Evolutionary conservation across 1,284 basidiomycete species (phyloP).

Genomic region (Leccinum pallidistipes): DNA sequence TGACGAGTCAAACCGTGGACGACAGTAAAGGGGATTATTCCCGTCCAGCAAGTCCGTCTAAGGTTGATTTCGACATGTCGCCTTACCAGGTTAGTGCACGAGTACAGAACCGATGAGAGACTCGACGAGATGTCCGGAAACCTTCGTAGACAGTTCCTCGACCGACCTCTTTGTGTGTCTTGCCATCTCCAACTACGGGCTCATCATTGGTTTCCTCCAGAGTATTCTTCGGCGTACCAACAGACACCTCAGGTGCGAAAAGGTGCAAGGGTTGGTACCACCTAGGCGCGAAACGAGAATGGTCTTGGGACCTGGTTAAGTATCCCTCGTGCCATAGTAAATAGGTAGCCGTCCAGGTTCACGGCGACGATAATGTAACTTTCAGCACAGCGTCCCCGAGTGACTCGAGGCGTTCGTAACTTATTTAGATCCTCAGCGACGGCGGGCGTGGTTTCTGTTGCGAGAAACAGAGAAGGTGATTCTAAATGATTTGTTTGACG

Average conservation of each 20-base stretch:
- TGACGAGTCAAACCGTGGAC: slow-evolving; percentile 81
- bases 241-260: slow-evolving; percentile 10
- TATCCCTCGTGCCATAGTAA: slow-evolving; percentile 70
- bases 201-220: slow-evolving; percentile 26
- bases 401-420: too few species aligned
- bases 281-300: slow-evolving; percentile 56
- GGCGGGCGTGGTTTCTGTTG: too few species aligned
- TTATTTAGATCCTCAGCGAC: too few species aligned
- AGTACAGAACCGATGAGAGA: slow-evolving; percentile 63
- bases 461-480: too few species aligned
- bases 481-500: too few species aligned
- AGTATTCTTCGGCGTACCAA: neutral
- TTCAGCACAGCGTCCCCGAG: slow-evolving; percentile 73
- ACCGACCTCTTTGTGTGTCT: slow-evolving; percentile 47
- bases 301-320: slow-evolving; percentile 63
- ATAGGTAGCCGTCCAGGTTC: slow-evolving; percentile 56
- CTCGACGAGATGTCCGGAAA: slow-evolving; percentile 73
- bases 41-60: slow-evolving; percentile 74
- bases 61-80: slow-evolving; percentile 84
- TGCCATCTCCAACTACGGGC: slow-evolving; percentile 26
- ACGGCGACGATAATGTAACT: slow-evolving; percentile 39
- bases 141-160: slow-evolving; percentile 53
- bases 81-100: slow-evolving; percentile 64
- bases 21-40: slow-evolving; percentile 67
- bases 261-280: slow-evolving; percentile 63